These are phyloP conservation scores for Didymella pomorum DNA, from an alignment of 2,329 filamentous ascomycete species.

Conservation along the genomic window DNA sequence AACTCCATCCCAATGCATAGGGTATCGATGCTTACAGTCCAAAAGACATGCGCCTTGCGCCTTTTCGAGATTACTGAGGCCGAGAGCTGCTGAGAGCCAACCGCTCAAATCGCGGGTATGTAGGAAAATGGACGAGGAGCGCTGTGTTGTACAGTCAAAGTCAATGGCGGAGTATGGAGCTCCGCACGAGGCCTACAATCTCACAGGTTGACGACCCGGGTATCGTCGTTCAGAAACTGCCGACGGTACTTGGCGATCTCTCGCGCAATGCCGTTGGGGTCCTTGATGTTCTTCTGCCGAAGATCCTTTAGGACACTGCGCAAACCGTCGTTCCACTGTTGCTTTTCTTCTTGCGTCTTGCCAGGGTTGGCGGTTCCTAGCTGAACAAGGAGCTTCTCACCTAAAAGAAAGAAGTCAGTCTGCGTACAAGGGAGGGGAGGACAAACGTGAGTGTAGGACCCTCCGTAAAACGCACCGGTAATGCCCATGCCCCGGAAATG, in stretches of 20 bases:
- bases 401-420: conserved; percentile 59
- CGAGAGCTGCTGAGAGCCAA: conserved; percentile 1
- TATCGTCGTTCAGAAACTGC: conserved; percentile 52
- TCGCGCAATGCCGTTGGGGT: conserved; percentile 50
- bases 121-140: conserved; percentile 7
- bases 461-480: conserved; percentile 70
- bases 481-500: conserved; percentile 79
- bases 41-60: conserved; percentile 28
- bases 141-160: conserved; percentile 20
- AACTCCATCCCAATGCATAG: conserved; percentile 31
- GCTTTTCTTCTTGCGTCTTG: conserved; percentile 67
- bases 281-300: conserved; percentile 47
- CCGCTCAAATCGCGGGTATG: background rate
- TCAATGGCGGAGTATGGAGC: conserved; percentile 14
- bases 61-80: conserved; percentile 17
- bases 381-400: conserved; percentile 76
- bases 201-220: conserved; percentile 50
- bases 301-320: conserved; percentile 49
- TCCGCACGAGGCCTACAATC: conserved; percentile 13
- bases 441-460: conserved; percentile 27
- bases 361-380: conserved; percentile 71
- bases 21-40: conserved; percentile 39
- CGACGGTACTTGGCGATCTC: conserved; percentile 52
- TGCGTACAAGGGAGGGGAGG: conserved; percentile 46
- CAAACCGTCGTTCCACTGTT: conserved; percentile 55